phyloP scores from a whole-genome alignment of 1,284 basidiomycete genomes.

The Anthracocystis setariae region DNA sequence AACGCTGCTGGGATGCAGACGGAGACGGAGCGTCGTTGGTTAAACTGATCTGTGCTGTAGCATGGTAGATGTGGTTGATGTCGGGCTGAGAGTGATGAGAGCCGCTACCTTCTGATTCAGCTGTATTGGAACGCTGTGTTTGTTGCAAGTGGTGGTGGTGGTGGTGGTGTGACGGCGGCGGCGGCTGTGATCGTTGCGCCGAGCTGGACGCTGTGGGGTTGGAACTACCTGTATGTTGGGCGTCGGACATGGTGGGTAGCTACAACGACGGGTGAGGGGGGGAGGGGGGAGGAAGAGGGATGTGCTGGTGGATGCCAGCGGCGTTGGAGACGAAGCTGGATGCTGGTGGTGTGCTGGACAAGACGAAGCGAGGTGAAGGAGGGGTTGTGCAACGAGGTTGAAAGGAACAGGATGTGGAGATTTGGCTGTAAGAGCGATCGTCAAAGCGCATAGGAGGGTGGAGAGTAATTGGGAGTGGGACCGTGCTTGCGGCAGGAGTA shows the following conservation, averaged over 20 bases:
- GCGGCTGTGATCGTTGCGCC: neutral
- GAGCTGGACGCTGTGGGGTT: constrained; percentile 6
- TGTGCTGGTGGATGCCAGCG: neutral
- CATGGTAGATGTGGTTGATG: constrained; percentile 13
- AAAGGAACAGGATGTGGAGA: too few species aligned
- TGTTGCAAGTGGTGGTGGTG: too few species aligned
- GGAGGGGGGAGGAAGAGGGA: neutral
- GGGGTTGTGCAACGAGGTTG: too few species aligned
- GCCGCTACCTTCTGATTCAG: neutral
- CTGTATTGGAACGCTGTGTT: constrained; percentile 24
- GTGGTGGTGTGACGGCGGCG: constrained; percentile 4
- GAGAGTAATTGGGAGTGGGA: too few species aligned
- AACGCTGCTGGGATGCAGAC: constrained; percentile 16
- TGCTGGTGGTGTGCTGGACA: too few species aligned
- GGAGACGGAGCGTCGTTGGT: constrained; percentile 1
- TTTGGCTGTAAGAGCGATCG: too few species aligned
- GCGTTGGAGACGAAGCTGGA: too few species aligned
- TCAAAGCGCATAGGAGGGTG: too few species aligned
- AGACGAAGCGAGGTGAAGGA: too few species aligned
- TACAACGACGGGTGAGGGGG: neutral
- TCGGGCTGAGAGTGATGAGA: neutral
- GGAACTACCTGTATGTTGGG: constrained; percentile 7
- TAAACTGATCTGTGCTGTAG: constrained; percentile 21
- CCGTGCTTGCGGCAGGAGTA: too few species aligned
- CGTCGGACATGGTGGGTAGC: constrained; percentile 10